Percentiles rank a stretch among this genome's conserved stretches.
phyloP scores from a whole-genome alignment of 306 rosid genomes.

The Spatholobus suberectus region DNA sequence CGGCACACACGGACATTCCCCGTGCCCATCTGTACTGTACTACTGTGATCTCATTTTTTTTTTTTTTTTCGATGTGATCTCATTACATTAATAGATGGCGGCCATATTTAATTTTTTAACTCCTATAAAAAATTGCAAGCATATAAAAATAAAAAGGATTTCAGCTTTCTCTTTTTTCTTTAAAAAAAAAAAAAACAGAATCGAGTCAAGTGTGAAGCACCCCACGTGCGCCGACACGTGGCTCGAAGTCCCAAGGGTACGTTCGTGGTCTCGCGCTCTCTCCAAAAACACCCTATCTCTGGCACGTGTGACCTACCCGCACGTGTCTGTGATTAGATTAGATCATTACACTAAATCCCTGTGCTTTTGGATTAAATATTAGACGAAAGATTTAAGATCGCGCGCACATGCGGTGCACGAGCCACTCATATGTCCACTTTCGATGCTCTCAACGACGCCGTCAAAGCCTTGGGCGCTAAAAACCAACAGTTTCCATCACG shows the following conservation, averaged over 20 bases:
- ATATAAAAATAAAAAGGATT: constrained; percentile 21
- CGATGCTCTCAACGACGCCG: constrained; percentile 36
- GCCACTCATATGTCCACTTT: constrained; percentile 38
- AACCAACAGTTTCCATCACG: neutral
- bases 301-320: constrained; percentile 38
- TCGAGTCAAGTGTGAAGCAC: neutral
- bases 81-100: neutral
- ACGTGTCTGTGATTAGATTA: constrained; percentile 38
- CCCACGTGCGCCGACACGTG: constrained; percentile 67
- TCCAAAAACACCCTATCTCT: constrained; percentile 20
- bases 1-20: constrained; percentile 59
- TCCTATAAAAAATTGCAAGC: neutral
- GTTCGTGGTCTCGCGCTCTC: constrained; percentile 46
- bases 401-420: constrained; percentile 54
- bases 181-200: neutral
- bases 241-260: constrained; percentile 42
- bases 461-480: constrained; percentile 5
- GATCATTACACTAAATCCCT: constrained; percentile 28
- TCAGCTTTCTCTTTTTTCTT: neutral
- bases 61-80: too few species aligned
- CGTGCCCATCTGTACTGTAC: constrained; percentile 44
- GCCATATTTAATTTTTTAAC: neutral
- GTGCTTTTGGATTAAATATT: constrained; percentile 13
- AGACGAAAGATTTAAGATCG: constrained; percentile 15
- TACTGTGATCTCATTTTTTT: constrained; percentile 13